A percentile compares a stretch with the other conserved stretches of the same genome.
These are phyloP conservation scores for Phialophora chinensis DNA, from an alignment of 2,329 filamentous ascomycete genomes.

Conservation along the genomic window DNA sequence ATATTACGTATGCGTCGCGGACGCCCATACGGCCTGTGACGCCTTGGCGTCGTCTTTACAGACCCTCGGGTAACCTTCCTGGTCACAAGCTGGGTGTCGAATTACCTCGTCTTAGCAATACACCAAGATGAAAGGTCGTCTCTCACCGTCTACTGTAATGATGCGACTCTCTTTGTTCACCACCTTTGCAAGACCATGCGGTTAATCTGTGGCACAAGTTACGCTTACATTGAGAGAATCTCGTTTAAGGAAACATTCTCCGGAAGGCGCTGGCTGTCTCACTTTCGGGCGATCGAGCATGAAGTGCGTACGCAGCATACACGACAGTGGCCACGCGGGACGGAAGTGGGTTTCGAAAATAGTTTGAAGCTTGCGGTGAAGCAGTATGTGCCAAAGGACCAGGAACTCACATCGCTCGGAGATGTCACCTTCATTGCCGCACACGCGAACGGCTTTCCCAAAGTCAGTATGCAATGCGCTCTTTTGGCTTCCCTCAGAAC, in stretches of 20 bases:
- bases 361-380: slow-evolving; percentile 77
- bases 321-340: slow-evolving; percentile 54
- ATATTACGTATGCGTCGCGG: too few relatives aligned
- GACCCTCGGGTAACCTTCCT: too few relatives aligned
- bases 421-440: slow-evolving; percentile 85
- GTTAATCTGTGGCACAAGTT: not conserved
- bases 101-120: too few relatives aligned
- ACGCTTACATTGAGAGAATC: not conserved
- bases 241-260: not conserved
- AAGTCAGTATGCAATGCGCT: slow-evolving; percentile 59
- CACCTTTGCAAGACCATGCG: slow-evolving; percentile 13
- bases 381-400: slow-evolving; percentile 81
- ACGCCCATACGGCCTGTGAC: too few relatives aligned
- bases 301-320: slow-evolving; percentile 56
- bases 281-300: slow-evolving; percentile 56
- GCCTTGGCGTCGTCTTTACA: too few relatives aligned
- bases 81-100: too few relatives aligned
- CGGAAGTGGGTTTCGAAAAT: slow-evolving; percentile 69
- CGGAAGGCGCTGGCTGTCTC: slow-evolving; percentile 22
- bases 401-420: slow-evolving; percentile 69
- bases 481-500: not conserved
- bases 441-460: slow-evolving; percentile 92
- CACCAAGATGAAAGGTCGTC: too few relatives aligned
- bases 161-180: not conserved
- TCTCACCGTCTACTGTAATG: not conserved